Percentiles rank a stretch among this genome's conserved stretches.
phyloP scores from a whole-genome alignment of 805 yeast species.

The Yamadazyma phyllophila region DNA sequence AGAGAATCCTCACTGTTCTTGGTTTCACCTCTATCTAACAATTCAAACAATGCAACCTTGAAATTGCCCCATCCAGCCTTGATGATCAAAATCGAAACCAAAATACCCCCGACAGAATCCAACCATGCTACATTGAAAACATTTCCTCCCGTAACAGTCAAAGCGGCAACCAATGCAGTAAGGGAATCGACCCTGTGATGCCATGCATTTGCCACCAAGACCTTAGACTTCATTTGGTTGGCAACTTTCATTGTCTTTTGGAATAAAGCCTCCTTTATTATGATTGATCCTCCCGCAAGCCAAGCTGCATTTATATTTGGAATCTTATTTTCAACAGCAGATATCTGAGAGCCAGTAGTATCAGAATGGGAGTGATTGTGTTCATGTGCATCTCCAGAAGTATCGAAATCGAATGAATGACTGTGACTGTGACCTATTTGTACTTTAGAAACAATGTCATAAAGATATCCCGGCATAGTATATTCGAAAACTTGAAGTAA shows the following conservation, averaged over 20 bases:
- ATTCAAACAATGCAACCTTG: slow-evolving; percentile 65
- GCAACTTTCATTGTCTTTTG: slow-evolving; percentile 83
- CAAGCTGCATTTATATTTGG: slow-evolving; percentile 89
- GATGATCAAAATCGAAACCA: slow-evolving; percentile 79
- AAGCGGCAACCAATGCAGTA: slow-evolving; percentile 86
- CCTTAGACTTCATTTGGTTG: slow-evolving; percentile 73
- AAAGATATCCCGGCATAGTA: slow-evolving; percentile 57
- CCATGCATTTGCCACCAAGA: slow-evolving; percentile 96
- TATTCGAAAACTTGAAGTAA: slow-evolving; percentile 66
- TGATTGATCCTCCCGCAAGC: slow-evolving; percentile 88
- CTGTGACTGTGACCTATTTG: slow-evolving; percentile 53
- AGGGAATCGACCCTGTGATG: slow-evolving; percentile 94
- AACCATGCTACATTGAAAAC: slow-evolving; percentile 76
- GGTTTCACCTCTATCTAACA: slow-evolving; percentile 70
- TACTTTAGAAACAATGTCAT: slow-evolving; percentile 51
- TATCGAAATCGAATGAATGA: slow-evolving; percentile 32
- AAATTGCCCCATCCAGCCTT: slow-evolving; percentile 82
- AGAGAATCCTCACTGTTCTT: slow-evolving; percentile 48
- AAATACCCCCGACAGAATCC: slow-evolving; percentile 88
- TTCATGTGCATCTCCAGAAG: slow-evolving; percentile 7
- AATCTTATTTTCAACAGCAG: slow-evolving; percentile 10
- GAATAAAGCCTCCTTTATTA: slow-evolving; percentile 84
- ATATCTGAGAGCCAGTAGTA: slow-evolving; percentile 12
- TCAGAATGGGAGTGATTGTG: slow-evolving; percentile 27
- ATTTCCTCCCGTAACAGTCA: slow-evolving; percentile 84